Base-by-base conservation (phyloP, 2,329 filamentous ascomycete species). In the Fusarium secorum region DNA sequence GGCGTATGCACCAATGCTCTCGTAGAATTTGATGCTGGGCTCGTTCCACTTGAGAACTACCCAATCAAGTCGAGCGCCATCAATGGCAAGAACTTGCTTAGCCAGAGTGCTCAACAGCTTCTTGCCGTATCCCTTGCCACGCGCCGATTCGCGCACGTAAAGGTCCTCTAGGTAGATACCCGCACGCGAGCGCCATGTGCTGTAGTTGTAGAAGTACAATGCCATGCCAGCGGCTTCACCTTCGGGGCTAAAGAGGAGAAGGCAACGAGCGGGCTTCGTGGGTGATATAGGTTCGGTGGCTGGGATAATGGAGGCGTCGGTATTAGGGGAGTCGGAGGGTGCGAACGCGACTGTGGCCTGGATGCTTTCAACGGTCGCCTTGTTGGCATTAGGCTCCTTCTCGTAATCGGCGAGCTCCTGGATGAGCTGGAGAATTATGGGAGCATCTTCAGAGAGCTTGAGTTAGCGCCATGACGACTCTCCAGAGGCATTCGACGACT, bases 91-190 rank as follows among this genome's bases (percentile, higher is more conserved):
- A 6, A 94, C 90, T 83, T 97, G 93, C 76, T 88, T 89, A n/a
- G 95, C 95, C 78, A 98, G 83, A 73, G 89, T 88, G 67, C 88
- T 88, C 52, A 98, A 84, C 78, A 98, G 80, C 74, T 85, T 83
- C 81, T 91, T 92, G 41, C 95, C 95, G 78, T 95, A 97, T 1
- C 95, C 95, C 67, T 88, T 88, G 36, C 90, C 90, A 7, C 96
- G 86, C 75, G 92, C 90, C 46, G 83, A 83, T 2, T 89, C 86
- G 74, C 89, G 86, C 42, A 99, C 93, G 77, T 91, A 97, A n/a
- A 98, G 84, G 78, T 98, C 95, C 80, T 98, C 95, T 39, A 98
- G 90, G 80, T 97, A 97, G 77, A 99, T 92, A 5, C 95, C 95
- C 0, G 95, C 89, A 48, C 88, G 88, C n/a, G 92, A 89, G 13